phyloP scores from a whole-genome alignment of 495 filamentous ascomycete genomes.

The Parachaetomium inaequale region DNA sequence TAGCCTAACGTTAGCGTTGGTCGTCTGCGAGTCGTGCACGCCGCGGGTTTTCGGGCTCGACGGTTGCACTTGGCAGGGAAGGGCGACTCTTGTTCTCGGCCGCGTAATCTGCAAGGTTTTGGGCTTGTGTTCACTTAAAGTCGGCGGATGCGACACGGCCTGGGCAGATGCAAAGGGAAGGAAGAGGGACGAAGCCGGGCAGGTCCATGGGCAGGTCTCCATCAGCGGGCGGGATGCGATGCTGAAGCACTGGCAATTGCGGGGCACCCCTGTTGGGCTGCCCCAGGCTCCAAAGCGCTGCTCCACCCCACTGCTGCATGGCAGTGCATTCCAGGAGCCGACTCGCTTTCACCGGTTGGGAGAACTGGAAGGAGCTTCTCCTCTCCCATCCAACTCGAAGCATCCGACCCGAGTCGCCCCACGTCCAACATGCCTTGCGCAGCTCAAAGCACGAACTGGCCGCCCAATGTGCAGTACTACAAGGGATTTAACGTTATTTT shows the following conservation, averaged over 20 bases:
- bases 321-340: too few species aligned
- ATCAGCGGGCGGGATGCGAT: conserved; percentile 1
- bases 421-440: neutral
- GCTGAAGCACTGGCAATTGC: neutral
- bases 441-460: too few species aligned
- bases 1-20: neutral
- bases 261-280: neutral
- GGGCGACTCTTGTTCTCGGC: neutral
- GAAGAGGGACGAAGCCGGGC: neutral
- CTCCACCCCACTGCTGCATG: neutral
- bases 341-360: too few species aligned
- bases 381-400: neutral
- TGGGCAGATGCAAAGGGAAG: neutral
- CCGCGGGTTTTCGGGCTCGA: neutral
- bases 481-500: too few species aligned
- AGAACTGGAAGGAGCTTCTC: neutral
- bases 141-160: neutral
- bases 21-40: neutral
- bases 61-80: neutral
- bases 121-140: neutral
- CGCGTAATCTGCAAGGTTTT: neutral
- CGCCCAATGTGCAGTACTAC: too few species aligned
- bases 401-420: neutral
- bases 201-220: too few species aligned
- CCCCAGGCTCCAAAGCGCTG: neutral